Base-by-base conservation (phyloP, 78 protist species). In the Guillardia theta region DNA sequence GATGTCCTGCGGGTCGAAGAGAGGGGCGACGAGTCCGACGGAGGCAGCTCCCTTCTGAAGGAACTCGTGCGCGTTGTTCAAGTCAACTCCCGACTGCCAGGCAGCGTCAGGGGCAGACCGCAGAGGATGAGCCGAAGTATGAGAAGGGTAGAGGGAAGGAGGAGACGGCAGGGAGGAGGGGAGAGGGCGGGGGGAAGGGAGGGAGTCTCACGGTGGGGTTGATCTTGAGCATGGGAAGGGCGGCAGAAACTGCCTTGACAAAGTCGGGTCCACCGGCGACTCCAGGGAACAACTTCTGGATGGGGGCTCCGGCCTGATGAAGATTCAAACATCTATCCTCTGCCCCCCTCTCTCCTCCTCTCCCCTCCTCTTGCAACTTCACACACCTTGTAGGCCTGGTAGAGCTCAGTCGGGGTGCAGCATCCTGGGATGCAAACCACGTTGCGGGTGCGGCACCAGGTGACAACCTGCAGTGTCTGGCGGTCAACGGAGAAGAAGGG, bases 201-300 rank as follows among this genome's bases (percentile, higher is more conserved):
- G 53, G 62, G 43, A n/a, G n/a, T n/a, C 92, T 0, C 43, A 87
- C 62, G 33, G 94, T 92, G 24, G 94, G 94, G 87, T 62, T 92
- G 94, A 92, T 36, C 87, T 2, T 10, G 48, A 92, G 78, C 80
- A 62, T 54, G 30, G 94, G 94, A 37, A 92, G 48, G 33, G 94
- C 94, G 6, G 48, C 46, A 39, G 53, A 15, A 24, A 92, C 94
- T 19, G 94, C 94, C 48, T 78, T 37, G 48, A 43, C 48, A 78
- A 37, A 78, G 48, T 24, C 88, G 48, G 45, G 88, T 1, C 50
- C 45, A 1, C 22, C 45, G 3, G 4, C 22, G 33, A 92, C 94
- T 8, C 94, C 94, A 22, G 94, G 94, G 94, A 92, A 92, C 33
- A 92, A 43, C 94, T 92, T 92, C 94, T 92, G 94, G 44, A 62